phyloP scores from a whole-genome alignment of 805 yeast genomes.

The Kodamaea sagamina region DNA sequence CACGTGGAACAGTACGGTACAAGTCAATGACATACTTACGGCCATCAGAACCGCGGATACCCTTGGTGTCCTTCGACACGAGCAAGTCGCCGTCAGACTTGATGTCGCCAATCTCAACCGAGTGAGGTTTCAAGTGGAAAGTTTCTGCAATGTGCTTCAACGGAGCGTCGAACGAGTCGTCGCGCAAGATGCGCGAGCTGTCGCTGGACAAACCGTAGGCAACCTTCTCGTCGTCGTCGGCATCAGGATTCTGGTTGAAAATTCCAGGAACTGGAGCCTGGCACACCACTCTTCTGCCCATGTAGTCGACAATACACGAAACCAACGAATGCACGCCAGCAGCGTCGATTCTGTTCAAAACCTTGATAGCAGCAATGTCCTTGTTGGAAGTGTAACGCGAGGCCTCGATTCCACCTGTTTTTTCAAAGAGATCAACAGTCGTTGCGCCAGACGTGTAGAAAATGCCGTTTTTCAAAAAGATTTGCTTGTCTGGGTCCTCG shows the following conservation, averaged over 20 bases:
- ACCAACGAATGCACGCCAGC: constrained; percentile 68
- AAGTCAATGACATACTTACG: constrained; percentile 83
- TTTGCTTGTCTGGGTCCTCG: constrained; percentile 60
- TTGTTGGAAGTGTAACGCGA: constrained; percentile 77
- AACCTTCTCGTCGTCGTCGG: constrained; percentile 52
- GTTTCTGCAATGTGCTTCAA: constrained; percentile 66
- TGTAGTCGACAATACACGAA: constrained; percentile 85
- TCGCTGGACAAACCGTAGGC: constrained; percentile 76
- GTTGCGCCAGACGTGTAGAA: constrained; percentile 79
- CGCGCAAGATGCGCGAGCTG: constrained; percentile 48
- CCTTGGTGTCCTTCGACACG: constrained; percentile 80
- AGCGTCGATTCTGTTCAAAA: constrained; percentile 65
- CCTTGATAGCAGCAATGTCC: constrained; percentile 73
- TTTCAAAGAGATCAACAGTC: constrained; percentile 54
- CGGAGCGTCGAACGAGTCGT: constrained; percentile 53
- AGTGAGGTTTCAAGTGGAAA: constrained; percentile 76
- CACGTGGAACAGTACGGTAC: constrained; percentile 82
- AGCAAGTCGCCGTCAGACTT: constrained; percentile 48
- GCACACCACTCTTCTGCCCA: constrained; percentile 84
- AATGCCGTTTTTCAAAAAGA: constrained; percentile 78
- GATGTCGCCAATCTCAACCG: constrained; percentile 51
- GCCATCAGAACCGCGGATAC: constrained; percentile 81
- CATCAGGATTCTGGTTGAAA: constrained; percentile 49
- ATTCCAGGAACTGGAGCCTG: constrained; percentile 97
- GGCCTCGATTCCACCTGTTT: constrained; percentile 80